Evolutionary conservation across 805 yeast genomes (phyloP), one percentile per base, ranked within the genome.

Genomic region (Brettanomyces nanus): DNA sequence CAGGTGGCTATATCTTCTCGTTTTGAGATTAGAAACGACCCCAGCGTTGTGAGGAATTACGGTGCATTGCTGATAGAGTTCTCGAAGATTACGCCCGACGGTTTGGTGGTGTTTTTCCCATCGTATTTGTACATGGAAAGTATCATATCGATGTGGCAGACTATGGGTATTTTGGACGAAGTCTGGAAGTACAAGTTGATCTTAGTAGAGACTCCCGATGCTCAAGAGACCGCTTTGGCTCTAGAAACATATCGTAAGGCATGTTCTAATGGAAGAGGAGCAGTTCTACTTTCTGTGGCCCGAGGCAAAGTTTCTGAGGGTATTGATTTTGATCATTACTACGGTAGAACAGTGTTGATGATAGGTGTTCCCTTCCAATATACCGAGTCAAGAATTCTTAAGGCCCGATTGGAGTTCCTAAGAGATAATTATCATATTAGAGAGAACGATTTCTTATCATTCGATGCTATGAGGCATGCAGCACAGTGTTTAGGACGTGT

Each of bases 401-500:
- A 92, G 51, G 98, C 99, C 1, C 73, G 99, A 36, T 66, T 92
- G 32, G 98, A 92, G 61, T 92, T 92, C 52, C 61, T 92, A 57
- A 69, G 97, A 47, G 97, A 92, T 55, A 89, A 87, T 52, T 90
- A 76, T 57, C 94, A 87, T 51, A 90, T 92, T 39, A 73, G 86
- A 45, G 98, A 92, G 53, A 87, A 85, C 54, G 98, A 92, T 53
- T 92, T 92, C 56, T 58, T 92, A 28, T 89, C 97, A 9, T 92
- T 92, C 69, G 99, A 92, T 62, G 99, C 99, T 11, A 92, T 92
- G 98, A 77, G 99, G 55, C 99, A 92, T 63, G 99, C 97, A 4
- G 97, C 99, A 0, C 99, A 92, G 60, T 92, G 99, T 62, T 63
- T 92, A 53, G 99, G 99, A 9, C 77, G 99, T 56, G 98, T 92